Evolutionary conservation across 129 eudicot genomes (phyloP).

Genomic region (Chrysanthemum makinoi): DNA sequence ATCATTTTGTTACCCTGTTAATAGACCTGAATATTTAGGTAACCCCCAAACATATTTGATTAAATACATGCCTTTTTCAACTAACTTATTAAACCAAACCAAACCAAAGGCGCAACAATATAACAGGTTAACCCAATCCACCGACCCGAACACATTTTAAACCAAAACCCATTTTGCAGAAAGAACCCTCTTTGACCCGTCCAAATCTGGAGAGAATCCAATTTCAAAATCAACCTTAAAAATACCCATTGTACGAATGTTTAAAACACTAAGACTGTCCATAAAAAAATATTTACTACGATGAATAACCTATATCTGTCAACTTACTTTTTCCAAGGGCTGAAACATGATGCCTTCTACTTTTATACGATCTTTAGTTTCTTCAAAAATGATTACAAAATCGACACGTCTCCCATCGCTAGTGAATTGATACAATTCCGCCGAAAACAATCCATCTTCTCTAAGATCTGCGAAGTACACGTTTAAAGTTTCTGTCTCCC

Average conservation of each 20-base stretch:
- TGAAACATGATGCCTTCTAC: slow-evolving; percentile 7
- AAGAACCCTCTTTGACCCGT: no score
- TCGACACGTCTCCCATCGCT: not conserved
- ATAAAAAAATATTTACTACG: not conserved
- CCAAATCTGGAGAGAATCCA: not conserved
- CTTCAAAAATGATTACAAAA: no score
- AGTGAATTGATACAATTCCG: slow-evolving; percentile 18
- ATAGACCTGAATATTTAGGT: no score
- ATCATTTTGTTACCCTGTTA: no score
- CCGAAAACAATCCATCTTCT: not conserved
- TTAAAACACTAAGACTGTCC: not conserved
- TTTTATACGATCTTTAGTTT: not conserved
- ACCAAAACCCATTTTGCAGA: no score
- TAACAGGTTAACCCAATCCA: not conserved
- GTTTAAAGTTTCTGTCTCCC: no score
- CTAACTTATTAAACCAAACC: no score
- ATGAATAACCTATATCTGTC: not conserved
- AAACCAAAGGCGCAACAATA: no score
- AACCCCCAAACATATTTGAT: no score
- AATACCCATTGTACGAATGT: not conserved
- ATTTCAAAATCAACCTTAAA: not conserved
- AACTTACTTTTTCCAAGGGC: slow-evolving; percentile 2
- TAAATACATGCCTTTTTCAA: no score
- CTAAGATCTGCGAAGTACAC: no score
- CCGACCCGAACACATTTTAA: no score